phyloP scores from a whole-genome alignment of 208 protist genomes.

The Trypanosoma cruzi region DNA sequence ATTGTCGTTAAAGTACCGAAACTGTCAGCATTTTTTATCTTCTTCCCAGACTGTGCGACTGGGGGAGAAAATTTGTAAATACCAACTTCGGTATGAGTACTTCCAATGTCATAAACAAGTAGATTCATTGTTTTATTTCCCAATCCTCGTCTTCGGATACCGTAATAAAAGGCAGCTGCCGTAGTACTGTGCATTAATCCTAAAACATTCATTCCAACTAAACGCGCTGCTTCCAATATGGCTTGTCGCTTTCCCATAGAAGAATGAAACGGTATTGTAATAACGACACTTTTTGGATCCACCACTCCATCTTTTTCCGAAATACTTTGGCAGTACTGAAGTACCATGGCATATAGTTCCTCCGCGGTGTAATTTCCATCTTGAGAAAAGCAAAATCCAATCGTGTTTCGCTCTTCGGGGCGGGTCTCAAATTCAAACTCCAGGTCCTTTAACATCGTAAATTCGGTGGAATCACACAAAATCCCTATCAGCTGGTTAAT shows the following conservation, averaged over 20 bases:
- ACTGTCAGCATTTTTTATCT: conserved; percentile 36
- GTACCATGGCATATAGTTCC: conserved; percentile 88
- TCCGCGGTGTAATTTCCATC: conserved; percentile 74
- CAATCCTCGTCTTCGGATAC: conserved; percentile 79
- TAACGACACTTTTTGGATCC: conserved; percentile 68
- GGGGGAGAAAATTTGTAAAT: conserved; percentile 83
- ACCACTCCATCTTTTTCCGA: conserved; percentile 51
- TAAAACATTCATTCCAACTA: conserved; percentile 83
- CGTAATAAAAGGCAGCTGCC: conserved; percentile 90
- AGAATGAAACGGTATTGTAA: conserved; percentile 93
- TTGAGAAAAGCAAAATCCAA: conserved; percentile 47
- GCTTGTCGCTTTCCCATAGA: conserved; percentile 74
- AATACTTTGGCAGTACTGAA: conserved; percentile 66
- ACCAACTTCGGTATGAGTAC: conserved; percentile 87
- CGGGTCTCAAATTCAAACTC: conserved; percentile 39
- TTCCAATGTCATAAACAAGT: conserved; percentile 88
- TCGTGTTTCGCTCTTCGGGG: conserved; percentile 32
- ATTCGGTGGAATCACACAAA: conserved; percentile 29
- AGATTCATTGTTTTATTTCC: conserved; percentile 68
- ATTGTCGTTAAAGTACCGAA: conserved; percentile 82
- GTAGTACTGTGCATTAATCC: conserved; percentile 93
- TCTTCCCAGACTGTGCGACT: conserved; percentile 23
- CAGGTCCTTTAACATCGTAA: conserved; percentile 40
- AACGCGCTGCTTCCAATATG: conserved; percentile 88
- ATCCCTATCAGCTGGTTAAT: conserved; percentile 76